Percentiles rank a stretch among this genome's conserved stretches.
phyloP scores from a whole-genome alignment of 2,329 filamentous ascomycete species.

The Phialemoniopsis sp. region DNA sequence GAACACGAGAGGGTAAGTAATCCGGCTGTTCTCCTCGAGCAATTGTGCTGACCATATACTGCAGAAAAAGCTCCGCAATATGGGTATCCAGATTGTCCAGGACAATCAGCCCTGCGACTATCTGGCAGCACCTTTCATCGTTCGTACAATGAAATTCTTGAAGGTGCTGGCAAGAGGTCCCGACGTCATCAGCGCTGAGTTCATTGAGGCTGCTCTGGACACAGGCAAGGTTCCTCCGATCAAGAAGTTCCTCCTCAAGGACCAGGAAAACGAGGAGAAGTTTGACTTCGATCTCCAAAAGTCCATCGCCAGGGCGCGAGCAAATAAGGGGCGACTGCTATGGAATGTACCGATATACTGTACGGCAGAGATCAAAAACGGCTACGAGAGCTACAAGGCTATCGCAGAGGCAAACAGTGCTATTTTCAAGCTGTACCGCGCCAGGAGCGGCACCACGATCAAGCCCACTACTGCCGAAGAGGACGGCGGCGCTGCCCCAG shows the following conservation, averaged over 20 bases:
- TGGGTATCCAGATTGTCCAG: conserved; percentile 77
- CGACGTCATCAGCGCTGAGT: conserved; percentile 70
- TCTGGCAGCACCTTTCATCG: conserved; percentile 79
- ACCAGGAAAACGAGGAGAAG: conserved; percentile 68
- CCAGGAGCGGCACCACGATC: conserved; percentile 65
- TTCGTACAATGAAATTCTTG: conserved; percentile 92
- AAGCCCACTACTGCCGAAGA: conserved; percentile 58
- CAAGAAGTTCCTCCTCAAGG: conserved; percentile 64
- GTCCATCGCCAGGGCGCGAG: conserved; percentile 65
- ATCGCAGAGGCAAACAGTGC: conserved; percentile 91
- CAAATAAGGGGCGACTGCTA: conserved; percentile 74
- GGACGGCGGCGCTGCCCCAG: conserved; percentile 55
- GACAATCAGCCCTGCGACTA: conserved; percentile 77
- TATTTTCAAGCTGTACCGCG: conserved; percentile 71
- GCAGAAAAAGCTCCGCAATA: conserved; percentile 73
- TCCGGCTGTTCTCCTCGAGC: neutral
- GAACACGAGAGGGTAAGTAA: conserved; percentile 71
- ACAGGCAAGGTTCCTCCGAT: conserved; percentile 60
- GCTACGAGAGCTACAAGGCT: conserved; percentile 76
- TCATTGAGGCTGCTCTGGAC: conserved; percentile 73
- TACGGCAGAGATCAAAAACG: conserved; percentile 73
- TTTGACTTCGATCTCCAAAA: conserved; percentile 66
- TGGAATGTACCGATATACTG: conserved; percentile 78
- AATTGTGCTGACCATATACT: neutral
- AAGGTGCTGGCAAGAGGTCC: conserved; percentile 80